These are phyloP conservation scores for Diplodia scrobiculata DNA, from an alignment of 2,329 filamentous ascomycete genomes.

Conservation along the genomic window DNA sequence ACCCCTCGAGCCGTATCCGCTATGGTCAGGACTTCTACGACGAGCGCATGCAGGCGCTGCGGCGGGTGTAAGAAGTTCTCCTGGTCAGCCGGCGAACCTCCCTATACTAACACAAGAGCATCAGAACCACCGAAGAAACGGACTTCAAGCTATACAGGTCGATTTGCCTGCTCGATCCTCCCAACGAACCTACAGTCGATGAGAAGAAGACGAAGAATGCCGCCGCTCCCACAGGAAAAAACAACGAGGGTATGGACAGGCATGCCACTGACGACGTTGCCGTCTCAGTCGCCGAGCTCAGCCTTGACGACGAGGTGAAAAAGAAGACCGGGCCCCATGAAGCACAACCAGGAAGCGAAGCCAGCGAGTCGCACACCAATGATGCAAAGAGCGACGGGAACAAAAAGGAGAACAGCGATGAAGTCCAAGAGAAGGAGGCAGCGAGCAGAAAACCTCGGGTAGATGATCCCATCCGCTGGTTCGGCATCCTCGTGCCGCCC, in stretches of 20 bases:
- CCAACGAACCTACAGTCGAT: background rate
- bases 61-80: slow-evolving; percentile 47
- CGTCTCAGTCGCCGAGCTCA: background rate
- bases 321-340: background rate
- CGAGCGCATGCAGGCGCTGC: slow-evolving; percentile 67
- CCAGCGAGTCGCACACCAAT: background rate
- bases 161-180: background rate
- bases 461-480: slow-evolving; percentile 61
- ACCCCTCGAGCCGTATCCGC: slow-evolving; percentile 62
- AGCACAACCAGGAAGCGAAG: background rate
- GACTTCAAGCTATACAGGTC: slow-evolving; percentile 1
- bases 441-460: background rate
- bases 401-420: background rate
- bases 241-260: background rate
- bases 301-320: background rate
- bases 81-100: slow-evolving; percentile 29
- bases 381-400: background rate
- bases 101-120: slow-evolving; percentile 34
- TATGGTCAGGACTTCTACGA: slow-evolving; percentile 74
- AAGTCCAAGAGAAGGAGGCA: background rate
- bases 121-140: slow-evolving; percentile 11
- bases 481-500: slow-evolving; percentile 56
- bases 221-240: background rate
- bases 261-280: background rate
- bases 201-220: background rate